Percentiles rank a stretch among this genome's conserved stretches.
Evolutionary conservation across 495 filamentous ascomycete genomes (phyloP).

Genomic region (Hypoxylon fuscum): DNA sequence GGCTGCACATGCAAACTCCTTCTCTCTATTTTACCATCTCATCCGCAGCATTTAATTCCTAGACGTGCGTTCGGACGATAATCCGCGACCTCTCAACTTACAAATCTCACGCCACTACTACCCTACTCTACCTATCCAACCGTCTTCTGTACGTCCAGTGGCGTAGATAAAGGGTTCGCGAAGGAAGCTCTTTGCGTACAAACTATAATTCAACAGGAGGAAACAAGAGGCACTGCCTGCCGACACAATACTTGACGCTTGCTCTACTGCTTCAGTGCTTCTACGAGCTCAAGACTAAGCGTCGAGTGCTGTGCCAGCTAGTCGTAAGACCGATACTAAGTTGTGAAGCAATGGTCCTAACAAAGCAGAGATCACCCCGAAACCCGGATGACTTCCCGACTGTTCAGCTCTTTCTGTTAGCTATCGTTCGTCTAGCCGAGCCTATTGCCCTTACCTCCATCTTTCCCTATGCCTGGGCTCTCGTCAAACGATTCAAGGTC

Average conservation of each 20-base stretch:
- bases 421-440: constrained; percentile 76
- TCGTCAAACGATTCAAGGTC: constrained; percentile 77
- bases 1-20: constrained; percentile 18
- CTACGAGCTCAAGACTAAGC: constrained; percentile 24
- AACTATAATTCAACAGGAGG: constrained; percentile 7
- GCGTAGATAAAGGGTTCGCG: constrained; percentile 20
- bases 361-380: constrained; percentile 53
- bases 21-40: constrained; percentile 7
- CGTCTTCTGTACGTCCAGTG: constrained; percentile 23
- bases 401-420: constrained; percentile 76
- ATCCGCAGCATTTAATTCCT: constrained; percentile 12
- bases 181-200: constrained; percentile 13
- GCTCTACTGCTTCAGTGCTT: constrained; percentile 24
- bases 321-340: constrained; percentile 46
- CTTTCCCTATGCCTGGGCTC: constrained; percentile 87
- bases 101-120: constrained; percentile 9
- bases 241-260: constrained; percentile 32
- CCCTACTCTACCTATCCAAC: constrained; percentile 13
- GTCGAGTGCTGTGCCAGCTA: constrained; percentile 40
- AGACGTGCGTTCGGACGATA: constrained; percentile 19
- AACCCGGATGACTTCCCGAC: constrained; percentile 74
- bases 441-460: constrained; percentile 89
- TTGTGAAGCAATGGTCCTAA: constrained; percentile 55
- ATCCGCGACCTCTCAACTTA: neutral
- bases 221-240: constrained; percentile 30